Evolutionary conservation across 2,329 filamentous ascomycete species (phyloP), one percentile per base, ranked within the genome.

Genomic region (Colletotrichum lindemuthianum): DNA sequence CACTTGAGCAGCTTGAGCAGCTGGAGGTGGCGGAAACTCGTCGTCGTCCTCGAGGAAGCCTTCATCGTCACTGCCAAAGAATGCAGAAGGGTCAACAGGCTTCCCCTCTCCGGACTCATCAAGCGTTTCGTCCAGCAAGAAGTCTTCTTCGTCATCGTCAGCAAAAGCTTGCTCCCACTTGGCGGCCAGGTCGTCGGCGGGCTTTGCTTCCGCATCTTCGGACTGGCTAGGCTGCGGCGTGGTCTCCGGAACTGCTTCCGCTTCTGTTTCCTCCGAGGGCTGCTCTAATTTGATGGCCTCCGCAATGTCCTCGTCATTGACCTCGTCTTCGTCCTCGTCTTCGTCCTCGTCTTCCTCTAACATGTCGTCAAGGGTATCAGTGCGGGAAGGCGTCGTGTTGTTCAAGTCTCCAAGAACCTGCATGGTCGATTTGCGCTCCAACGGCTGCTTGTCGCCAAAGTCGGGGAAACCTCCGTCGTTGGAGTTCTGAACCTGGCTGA

Each of bases 131-230:
- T 88, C 86, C 3, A 88, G 75, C 11, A 92, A 81, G 45, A 89
- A 84, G 32, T 83, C 82, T 32, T 89, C 88, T 65, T 93, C 88
- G 68, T 94, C 90, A 52, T 92, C 90, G 12, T 82, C 92, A 65
- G 81, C 92, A 70, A 97, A 86, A 47, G 92, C 92, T 50, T 92
- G 90, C 68, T 92, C 87, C 92, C 95, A 97, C 69, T 92, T 89
- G 15, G 91, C 91, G 49, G 91, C 90, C 44, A 96, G 76, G 72
- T 95, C 91, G 45, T 89, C 85, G 7, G 85, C 80, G 6, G 71
- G 69, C 57, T 57, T 63, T 68, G 64, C 55, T 70, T 70, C 49
- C 64, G 67, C 24, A 49, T 60, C 59, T 69, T 72, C 37, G 64
- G 63, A 40, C 9, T 60, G 56, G 7, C 45, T 56, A n/a, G 54